Evolutionary conservation across 345 rosid species (phyloP).

Genomic region (Erucastrum elatum): DNA sequence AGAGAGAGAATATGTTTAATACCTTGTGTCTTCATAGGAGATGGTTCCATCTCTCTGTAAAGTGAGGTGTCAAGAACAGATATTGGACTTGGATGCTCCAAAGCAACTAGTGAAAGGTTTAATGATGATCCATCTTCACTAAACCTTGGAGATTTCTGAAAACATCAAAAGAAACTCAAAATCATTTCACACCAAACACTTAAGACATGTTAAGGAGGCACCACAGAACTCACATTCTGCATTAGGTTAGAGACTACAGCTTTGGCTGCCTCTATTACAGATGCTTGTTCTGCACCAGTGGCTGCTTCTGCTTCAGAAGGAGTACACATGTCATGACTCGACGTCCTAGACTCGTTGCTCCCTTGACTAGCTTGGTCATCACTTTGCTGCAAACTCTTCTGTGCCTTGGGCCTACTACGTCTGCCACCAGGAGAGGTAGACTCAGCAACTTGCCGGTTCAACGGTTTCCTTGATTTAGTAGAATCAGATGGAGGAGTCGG

Average conservation of each 20-base stretch:
- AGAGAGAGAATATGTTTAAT: neutral
- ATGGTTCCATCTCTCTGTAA: constrained; percentile 59
- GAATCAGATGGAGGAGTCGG: constrained; percentile 81
- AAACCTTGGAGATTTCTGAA: constrained; percentile 53
- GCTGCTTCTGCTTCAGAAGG: constrained; percentile 53
- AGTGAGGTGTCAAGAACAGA: constrained; percentile 71
- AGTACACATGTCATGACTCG: constrained; percentile 56
- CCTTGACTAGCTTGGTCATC: constrained; percentile 79
- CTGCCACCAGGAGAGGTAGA: constrained; percentile 64
- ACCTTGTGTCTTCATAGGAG: constrained; percentile 56
- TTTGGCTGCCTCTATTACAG: constrained; percentile 40
- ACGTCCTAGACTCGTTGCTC: constrained; percentile 69
- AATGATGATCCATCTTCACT: constrained; percentile 51
- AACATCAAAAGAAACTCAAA: constrained; percentile 14
- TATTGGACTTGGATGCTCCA: constrained; percentile 84
- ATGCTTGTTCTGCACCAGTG: constrained; percentile 38
- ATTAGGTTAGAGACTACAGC: constrained; percentile 45
- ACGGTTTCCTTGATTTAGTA: constrained; percentile 56
- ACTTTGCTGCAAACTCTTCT: constrained; percentile 43
- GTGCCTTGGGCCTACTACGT: constrained; percentile 48
- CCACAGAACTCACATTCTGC: constrained; percentile 51
- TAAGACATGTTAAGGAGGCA: constrained; percentile 10
- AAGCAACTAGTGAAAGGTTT: constrained; percentile 47
- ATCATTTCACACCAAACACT: neutral
- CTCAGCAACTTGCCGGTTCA: constrained; percentile 46